A percentile compares a stretch with the other conserved stretches of the same genome.
These are phyloP conservation scores for Colletotrichum somersetense DNA, from an alignment of 2,329 filamentous ascomycete genomes.

Conservation along the genomic window DNA sequence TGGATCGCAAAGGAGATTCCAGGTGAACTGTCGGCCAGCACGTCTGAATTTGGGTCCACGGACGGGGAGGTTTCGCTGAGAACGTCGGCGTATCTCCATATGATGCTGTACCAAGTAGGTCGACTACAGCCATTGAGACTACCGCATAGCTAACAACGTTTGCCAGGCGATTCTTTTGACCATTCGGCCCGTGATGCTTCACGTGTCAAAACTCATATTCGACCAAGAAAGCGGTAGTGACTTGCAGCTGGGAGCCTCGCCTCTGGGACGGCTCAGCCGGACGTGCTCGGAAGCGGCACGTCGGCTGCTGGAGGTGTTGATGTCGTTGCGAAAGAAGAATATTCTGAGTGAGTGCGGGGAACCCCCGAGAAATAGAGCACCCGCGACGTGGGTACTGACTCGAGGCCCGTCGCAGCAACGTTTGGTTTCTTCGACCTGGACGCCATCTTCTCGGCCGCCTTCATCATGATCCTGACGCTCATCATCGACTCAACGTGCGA, in stretches of 20 bases:
- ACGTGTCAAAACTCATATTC: conserved; percentile 36
- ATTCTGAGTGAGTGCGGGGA: conserved; percentile 45
- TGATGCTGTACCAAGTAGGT: conserved; percentile 51
- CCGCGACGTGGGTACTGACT: not conserved
- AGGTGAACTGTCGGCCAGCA: conserved; percentile 43
- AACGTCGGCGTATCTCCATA: conserved; percentile 49
- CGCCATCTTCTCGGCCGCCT: conserved; percentile 40
- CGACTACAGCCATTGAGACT: too few relatives aligned
- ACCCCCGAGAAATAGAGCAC: not conserved
- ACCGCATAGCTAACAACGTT: not conserved
- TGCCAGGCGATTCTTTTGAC: conserved; percentile 44
- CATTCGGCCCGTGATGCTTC: conserved; percentile 36
- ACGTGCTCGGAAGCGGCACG: conserved; percentile 39
- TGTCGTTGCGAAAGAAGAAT: conserved; percentile 46
- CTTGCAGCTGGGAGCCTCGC: not conserved
- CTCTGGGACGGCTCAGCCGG: conserved; percentile 21
- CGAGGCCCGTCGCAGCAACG: not conserved
- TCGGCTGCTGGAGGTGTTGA: conserved; percentile 25
- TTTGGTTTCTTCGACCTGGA: conserved; percentile 41
- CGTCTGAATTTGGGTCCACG: conserved; percentile 35
- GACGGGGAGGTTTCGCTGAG: conserved; percentile 47
- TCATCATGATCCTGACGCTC: conserved; percentile 39
- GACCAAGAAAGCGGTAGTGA: conserved; percentile 12
- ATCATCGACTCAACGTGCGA: conserved; percentile 46
- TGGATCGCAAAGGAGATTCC: conserved; percentile 44